Conservation (phyloP, 2,329 filamentous ascomycete species). For the Fusarium cyanostomum region DNA sequence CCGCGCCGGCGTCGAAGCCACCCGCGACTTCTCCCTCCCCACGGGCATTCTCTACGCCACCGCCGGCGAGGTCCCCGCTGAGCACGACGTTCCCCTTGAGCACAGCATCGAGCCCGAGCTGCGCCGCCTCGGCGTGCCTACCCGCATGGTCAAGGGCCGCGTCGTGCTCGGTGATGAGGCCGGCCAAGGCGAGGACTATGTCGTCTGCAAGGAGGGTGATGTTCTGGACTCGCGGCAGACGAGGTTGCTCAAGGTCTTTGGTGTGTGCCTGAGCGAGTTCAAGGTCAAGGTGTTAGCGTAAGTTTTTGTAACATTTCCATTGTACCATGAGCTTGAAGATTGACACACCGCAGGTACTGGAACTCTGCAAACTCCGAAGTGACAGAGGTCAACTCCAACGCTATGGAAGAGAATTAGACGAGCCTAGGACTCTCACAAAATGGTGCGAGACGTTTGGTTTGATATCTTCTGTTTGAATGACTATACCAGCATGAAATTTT, state of each 20-base stretch:
- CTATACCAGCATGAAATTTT: conserved; percentile 49
- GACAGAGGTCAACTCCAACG: conserved; percentile 60
- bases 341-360: conserved; percentile 62
- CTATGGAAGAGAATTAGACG: conserved; percentile 49
- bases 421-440: conserved; percentile 22
- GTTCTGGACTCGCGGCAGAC: conserved; percentile 91
- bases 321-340: conserved; percentile 22
- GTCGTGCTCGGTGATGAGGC: conserved; percentile 73
- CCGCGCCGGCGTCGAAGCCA: conserved; percentile 80
- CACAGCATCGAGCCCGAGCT: conserved; percentile 92
- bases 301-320: conserved; percentile 44
- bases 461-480: conserved; percentile 45
- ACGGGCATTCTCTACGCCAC: conserved; percentile 82
- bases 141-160: conserved; percentile 86
- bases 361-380: conserved; percentile 66
- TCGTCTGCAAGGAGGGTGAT: conserved; percentile 86
- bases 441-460: conserved; percentile 42
- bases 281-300: conserved; percentile 80
- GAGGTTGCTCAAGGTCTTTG: conserved; percentile 91
- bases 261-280: conserved; percentile 91
- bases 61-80: conserved; percentile 79
- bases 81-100: conserved; percentile 86
- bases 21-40: conserved; percentile 81
- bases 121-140: conserved; percentile 88
- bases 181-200: conserved; percentile 69